Evolutionary conservation across 2,329 filamentous ascomycete species (phyloP), one percentile per base, ranked within the genome.

Genomic region (Fusarium sterilihyphosum): DNA sequence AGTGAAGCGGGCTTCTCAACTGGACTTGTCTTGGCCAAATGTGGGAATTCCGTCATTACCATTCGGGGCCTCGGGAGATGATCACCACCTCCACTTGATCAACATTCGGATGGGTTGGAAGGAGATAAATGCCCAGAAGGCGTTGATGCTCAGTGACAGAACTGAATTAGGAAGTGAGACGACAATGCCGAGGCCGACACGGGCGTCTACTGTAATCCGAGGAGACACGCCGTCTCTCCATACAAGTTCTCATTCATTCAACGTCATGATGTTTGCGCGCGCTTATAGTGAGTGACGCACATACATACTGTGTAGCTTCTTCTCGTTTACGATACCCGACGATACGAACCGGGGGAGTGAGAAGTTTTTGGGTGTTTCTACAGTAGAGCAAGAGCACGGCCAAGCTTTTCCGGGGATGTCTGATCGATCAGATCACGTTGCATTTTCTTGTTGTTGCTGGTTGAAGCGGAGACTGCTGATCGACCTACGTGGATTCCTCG

Each of bases 361-460:
- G 52, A 41, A 56, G 35, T 31, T 11, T n/a, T 41, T 40, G 67
- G 67, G 71, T 22, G 71, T 72, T 72, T 59, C 31, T 65, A 29
- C 40, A 66, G 59, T 59, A 66, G 65, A 64, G 59, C 59, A 68
- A 66, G 52, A 61, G 61, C 53, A 71, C 73, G 74, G 60, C 24
- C 61, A 68, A 61, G 61, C 67, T 73, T 74, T 71, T 56, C 71
- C 43, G 59, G 71, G 71, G 54, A 61, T 43, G 54, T 52, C 50
- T 71, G 72, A 74, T 74, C 72, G 72, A 74, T 74, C 67, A 74
- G 67, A 74, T 74, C 71, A 74, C 29, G 71, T 73, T 72, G 50
- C 71, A 73, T 74, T 67, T 53, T 37, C 41, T 54, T 67, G n/a
- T 64, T 54, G 50, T 41, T 59, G 61, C n/a, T 69, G 41, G 57